A percentile compares a stretch with the other conserved stretches of the same genome.
These are phyloP conservation scores for Fusarium redolens DNA, from an alignment of 2,329 filamentous ascomycete genomes.

Conservation along the genomic window DNA sequence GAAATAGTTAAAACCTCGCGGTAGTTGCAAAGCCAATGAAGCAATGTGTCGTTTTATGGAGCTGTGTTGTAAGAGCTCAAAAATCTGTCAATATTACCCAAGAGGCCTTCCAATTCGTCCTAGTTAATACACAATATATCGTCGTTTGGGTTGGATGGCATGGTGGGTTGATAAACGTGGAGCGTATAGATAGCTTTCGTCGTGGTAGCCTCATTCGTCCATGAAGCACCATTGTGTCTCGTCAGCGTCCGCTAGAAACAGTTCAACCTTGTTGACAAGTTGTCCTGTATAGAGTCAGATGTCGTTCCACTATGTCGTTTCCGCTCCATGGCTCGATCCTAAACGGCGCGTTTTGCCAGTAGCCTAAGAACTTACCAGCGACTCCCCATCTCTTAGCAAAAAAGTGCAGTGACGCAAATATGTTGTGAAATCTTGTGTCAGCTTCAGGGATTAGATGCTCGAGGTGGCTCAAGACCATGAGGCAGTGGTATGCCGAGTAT, in stretches of 20 bases:
- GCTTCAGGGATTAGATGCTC: conserved; percentile 49
- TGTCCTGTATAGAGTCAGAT: conserved; percentile 41
- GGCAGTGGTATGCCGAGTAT: conserved; percentile 50
- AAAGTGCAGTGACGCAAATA: conserved; percentile 50
- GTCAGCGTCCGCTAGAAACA: conserved; percentile 43
- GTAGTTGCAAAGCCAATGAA: neutral
- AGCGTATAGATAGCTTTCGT: neutral
- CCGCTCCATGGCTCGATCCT: neutral
- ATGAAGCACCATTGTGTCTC: conserved; percentile 41
- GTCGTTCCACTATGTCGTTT: neutral
- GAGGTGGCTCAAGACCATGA: conserved; percentile 49
- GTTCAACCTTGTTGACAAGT: conserved; percentile 45
- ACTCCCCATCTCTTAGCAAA: conserved; percentile 51
- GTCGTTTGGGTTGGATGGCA: neutral
- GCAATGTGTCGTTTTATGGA: neutral
- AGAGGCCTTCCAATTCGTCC: neutral
- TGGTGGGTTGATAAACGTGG: neutral
- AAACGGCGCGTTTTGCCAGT: conserved; percentile 13
- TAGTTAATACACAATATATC: neutral
- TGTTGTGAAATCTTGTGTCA: conserved; percentile 48
- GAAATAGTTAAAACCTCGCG: conserved; percentile 7
- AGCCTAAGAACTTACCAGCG: conserved; percentile 43
- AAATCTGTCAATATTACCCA: neutral
- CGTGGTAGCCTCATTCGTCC: conserved; percentile 26
- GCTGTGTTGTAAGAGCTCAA: neutral